Evolutionary conservation across 306 rosid genomes (phyloP).

Genomic region (Cucurbita ficifolia): DNA sequence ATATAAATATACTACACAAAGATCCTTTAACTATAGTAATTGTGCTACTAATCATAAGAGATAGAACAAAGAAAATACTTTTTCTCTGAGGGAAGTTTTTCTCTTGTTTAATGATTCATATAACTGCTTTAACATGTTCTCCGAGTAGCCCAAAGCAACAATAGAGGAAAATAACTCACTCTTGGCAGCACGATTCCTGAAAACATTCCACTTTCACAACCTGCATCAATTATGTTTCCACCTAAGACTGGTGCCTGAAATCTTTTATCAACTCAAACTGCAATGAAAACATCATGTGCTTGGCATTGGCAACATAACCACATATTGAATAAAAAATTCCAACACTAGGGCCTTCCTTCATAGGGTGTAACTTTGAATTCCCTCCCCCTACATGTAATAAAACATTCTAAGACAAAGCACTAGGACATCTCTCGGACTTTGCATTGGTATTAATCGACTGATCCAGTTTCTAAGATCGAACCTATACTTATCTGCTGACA

Average conservation of each 20-base stretch:
- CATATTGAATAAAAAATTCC: neutral
- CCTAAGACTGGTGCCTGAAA: slow-evolving; percentile 58
- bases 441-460: neutral
- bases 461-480: neutral
- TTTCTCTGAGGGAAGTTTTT: slow-evolving; percentile 54
- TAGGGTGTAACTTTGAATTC: neutral
- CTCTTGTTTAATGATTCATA: slow-evolving; percentile 66
- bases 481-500: neutral
- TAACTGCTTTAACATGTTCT: slow-evolving; percentile 79
- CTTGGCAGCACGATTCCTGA: slow-evolving; percentile 70
- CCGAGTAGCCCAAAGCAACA: slow-evolving; percentile 88
- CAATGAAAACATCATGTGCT: slow-evolving; percentile 20
- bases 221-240: slow-evolving; percentile 81
- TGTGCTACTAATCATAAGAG: neutral
- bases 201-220: slow-evolving; percentile 89
- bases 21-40: neutral
- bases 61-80: neutral
- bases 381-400: neutral
- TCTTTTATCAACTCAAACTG: slow-evolving; percentile 68
- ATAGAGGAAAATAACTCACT: slow-evolving; percentile 68
- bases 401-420: neutral
- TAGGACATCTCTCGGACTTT: neutral
- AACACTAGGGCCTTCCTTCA: neutral
- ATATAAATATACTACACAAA: neutral
- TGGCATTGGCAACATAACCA: neutral